Evolutionary conservation across 345 rosid genomes (phyloP), one percentile per base, ranked within the genome.

Genomic region (Streptanthus diversifolius): DNA sequence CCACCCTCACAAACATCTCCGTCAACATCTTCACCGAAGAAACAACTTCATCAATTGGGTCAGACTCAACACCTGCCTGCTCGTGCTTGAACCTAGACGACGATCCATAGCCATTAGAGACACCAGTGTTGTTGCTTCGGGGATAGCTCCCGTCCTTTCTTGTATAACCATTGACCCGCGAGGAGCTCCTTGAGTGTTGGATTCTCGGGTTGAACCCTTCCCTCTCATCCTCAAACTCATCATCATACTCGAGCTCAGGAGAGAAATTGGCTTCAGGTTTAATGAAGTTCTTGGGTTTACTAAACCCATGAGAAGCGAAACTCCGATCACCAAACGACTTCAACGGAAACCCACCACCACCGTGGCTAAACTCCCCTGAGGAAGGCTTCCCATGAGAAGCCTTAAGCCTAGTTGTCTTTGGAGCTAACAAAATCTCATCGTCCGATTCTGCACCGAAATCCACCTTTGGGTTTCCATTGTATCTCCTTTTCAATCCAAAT

Each of bases 1-100:
- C 95, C 52, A 84, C 79, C 77, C 78, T 82, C 74, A 82, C 81
- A 82, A 85, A 89, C 79, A 74, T 77, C 60, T 84, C 83, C 1
- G 86, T 77, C 74, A 81, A 74, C 77, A 79, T 43, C 59, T 82
- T 84, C 27, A 87, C 78, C 2, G 95, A 84, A 18, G 87, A 77
- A 27, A 80, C 92, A 70, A 87, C 67, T 69, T 85, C 88, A n/a
- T 77, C 75, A 22, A 85, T 27, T 2, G 90, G 83, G 63, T 83
- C 89, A 4, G 57, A 30, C 59, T 59, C 84, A 64, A 72, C 82
- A 63, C 76, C 82, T 43, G 59, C 67, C 65, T 70, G 78, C 62
- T 72, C 80, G 1, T 67, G 72, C 54, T 71, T 71, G 18, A 63
- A 73, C 60, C 84, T 81, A 41, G 80, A 76, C 12, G 79, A 65